These are phyloP conservation scores for Herpetomonas muscarum DNA, from an alignment of 208 protist genomes.

Conservation along the genomic window DNA sequence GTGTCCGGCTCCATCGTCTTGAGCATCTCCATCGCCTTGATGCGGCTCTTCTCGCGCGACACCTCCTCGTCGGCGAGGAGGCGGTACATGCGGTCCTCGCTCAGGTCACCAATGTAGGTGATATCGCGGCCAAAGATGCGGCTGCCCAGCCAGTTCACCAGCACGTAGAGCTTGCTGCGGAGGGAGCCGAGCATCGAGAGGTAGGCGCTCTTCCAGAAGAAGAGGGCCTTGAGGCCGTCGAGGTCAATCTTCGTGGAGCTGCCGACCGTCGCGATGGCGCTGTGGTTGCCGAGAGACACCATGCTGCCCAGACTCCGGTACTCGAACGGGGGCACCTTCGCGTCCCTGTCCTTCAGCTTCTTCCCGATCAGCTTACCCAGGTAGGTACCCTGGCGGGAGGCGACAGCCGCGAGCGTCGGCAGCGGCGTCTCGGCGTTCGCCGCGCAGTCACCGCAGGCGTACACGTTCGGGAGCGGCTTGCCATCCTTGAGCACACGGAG, in stretches of 20 bases:
- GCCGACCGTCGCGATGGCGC: conserved; percentile 7
- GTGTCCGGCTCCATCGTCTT: conserved; percentile 21
- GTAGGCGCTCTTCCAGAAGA: conserved; percentile 85
- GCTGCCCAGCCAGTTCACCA: conserved; percentile 81
- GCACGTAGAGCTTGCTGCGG: conserved; percentile 77
- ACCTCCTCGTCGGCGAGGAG: conserved; percentile 54
- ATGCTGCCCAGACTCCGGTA: conserved; percentile 82
- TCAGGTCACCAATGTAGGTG: conserved; percentile 82
- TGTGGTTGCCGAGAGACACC: conserved; percentile 61
- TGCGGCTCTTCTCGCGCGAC: conserved; percentile 46
- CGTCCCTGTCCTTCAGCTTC: conserved; percentile 19
- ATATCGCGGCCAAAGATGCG: conserved; percentile 78
- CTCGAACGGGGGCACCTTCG: conserved; percentile 44
- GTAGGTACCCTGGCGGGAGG: conserved; percentile 76
- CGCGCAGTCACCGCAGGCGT: conserved; percentile 82
- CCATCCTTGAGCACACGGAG: conserved; percentile 64
- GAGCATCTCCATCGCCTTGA: conserved; percentile 44
- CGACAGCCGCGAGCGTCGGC: conserved; percentile 74
- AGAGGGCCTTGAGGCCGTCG: conserved; percentile 71
- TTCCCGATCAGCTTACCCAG: conserved; percentile 71
- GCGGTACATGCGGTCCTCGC: conserved; percentile 64
- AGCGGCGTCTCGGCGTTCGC: conserved; percentile 50
- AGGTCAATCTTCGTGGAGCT: conserved; percentile 48
- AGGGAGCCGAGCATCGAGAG: conserved; percentile 79
- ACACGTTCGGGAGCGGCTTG: conserved; percentile 71